Evolutionary conservation across 352 stramenopile genomes (phyloP).

Genomic region (Elongisporangium prolatum): DNA sequence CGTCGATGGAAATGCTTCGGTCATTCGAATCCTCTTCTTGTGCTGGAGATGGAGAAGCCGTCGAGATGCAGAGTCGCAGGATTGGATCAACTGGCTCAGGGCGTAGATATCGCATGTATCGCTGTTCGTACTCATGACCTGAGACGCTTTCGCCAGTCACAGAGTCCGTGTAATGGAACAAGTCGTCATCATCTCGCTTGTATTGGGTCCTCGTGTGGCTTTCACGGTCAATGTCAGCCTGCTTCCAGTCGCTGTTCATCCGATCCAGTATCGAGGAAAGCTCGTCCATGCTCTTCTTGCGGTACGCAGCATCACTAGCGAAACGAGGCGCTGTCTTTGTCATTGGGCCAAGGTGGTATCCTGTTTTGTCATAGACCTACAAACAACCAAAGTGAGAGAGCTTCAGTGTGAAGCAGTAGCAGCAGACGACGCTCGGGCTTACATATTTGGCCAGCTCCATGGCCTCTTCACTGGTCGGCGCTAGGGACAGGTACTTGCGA

Average conservation of each 20-base stretch:
- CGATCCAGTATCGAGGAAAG: conserved; percentile 33
- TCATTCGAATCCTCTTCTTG: neutral
- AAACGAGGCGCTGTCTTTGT: conserved; percentile 28
- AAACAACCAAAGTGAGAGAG: neutral
- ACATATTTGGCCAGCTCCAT: conserved; percentile 24
- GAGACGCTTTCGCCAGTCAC: conserved; percentile 29
- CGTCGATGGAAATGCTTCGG: neutral
- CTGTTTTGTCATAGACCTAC: conserved; percentile 34
- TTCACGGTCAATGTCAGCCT: conserved; percentile 34
- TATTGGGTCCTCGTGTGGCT: conserved; percentile 25
- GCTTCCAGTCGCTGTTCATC: conserved; percentile 50
- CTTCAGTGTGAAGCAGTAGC: too few relatives aligned
- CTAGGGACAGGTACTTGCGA: conserved; percentile 35
- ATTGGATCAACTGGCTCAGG: conserved; percentile 27
- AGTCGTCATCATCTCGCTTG: conserved; percentile 25
- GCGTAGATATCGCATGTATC: conserved; percentile 42
- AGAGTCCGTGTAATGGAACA: conserved; percentile 50
- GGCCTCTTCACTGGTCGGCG: conserved; percentile 33
- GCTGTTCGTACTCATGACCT: conserved; percentile 29
- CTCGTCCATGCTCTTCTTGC: conserved; percentile 31
- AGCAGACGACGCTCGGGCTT: neutral
- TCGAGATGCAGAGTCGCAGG: conserved; percentile 14
- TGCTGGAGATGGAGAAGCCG: neutral
- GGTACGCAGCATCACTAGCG: conserved; percentile 28
- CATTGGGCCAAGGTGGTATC: conserved; percentile 42